Base-by-base conservation (phyloP, 805 yeast species). In the Starmera dryadoides region DNA sequence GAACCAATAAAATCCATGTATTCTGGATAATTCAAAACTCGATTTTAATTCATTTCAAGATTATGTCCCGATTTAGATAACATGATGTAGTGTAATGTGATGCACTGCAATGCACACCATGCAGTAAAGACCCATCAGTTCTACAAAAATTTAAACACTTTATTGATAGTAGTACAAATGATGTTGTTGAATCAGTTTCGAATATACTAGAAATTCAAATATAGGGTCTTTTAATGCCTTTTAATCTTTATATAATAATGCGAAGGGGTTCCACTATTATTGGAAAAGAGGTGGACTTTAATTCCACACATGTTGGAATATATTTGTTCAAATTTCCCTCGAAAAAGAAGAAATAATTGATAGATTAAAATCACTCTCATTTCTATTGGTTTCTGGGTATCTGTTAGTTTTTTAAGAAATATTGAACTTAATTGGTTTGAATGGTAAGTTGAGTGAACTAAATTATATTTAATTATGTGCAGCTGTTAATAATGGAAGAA, bases 381-480 rank as follows among this genome's bases (percentile, higher is more conserved):
- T 68, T 19, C 58, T 69, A 37, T 59, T 63, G 23, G 48, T 48
- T 14, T 42, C 43, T 28, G 53, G 31, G 21, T 48, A 54, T 25
- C 47, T 62, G 18, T 49, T 55, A 42, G 52, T 50, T 32, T 45
- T 63, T 4, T 38, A 52, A 2, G 34, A 42, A 4, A 28, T 36
- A 1, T 40, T 75, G 11, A 46, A 56, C 2, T 41, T 53, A 12
- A 61, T 59, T 46, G 77, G 84, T 1, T 45, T 66, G 19, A 60
- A 63, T 26, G 77, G 71, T 0, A 79, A 73, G 47, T 47, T 75
- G 5, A 66, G 66, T 22, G 81, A 73, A 11, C 59, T 86, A 35
- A 60, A 71, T 9, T 79, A 77, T 48, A 46, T 83, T 30, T 87
- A 84, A 50, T 68, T 64, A 42, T 76, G 86, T 6, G 82, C 86